Evolutionary conservation across 1,284 basidiomycete species (phyloP).

Genomic region (Polyporus tsugae): DNA sequence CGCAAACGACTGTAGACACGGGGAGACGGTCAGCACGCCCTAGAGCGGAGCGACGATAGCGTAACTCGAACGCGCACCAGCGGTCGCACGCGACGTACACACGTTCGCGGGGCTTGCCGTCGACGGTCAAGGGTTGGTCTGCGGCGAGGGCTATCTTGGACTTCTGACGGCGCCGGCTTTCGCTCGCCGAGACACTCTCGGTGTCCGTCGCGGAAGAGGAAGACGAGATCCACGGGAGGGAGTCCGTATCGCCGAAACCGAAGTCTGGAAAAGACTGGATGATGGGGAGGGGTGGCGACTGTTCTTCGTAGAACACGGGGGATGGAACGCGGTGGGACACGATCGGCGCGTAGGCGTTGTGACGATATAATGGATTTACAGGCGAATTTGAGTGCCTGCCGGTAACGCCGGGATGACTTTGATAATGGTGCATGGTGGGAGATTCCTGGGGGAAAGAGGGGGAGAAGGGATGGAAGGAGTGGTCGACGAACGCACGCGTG

Average conservation of each 20-base stretch:
- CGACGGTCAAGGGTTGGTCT: conserved; percentile 28
- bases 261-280: background rate
- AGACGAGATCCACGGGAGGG: background rate
- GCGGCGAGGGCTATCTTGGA: conserved; percentile 25
- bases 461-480: background rate
- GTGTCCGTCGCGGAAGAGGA: background rate
- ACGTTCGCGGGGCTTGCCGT: conserved; percentile 30
- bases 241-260: background rate
- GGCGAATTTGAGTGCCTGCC: background rate
- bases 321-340: background rate
- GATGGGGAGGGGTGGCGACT: background rate
- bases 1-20: conserved; percentile 25
- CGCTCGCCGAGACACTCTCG: conserved; percentile 7
- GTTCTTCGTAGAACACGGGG: conserved; percentile 3
- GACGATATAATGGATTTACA: background rate
- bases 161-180: conserved; percentile 8
- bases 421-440: background rate
- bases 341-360: background rate
- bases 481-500: background rate
- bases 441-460: background rate
- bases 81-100: conserved; percentile 32
- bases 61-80: conserved; percentile 16
- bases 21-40: background rate
- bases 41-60: background rate
- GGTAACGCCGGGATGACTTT: background rate